These are phyloP conservation scores for Penicillium canescens DNA, from an alignment of 495 filamentous ascomycete genomes.

Conservation along the genomic window DNA sequence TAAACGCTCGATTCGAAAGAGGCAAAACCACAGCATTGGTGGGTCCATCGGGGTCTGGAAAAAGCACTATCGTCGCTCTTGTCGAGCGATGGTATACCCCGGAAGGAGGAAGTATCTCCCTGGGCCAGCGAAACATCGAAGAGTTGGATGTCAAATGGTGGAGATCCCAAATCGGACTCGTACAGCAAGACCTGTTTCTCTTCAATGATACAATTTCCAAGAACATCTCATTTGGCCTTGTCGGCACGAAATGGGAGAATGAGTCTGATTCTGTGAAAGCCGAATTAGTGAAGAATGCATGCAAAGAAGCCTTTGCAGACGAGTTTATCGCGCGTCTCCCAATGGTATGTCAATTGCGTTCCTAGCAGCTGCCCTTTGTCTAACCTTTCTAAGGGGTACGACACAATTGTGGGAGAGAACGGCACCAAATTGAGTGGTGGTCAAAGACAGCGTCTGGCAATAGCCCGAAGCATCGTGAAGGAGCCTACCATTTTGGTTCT, in stretches of 20 bases:
- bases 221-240: slow-evolving; percentile 77
- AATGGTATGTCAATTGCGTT: slow-evolving; percentile 17
- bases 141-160: slow-evolving; percentile 80
- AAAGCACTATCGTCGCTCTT: slow-evolving; percentile 66
- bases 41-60: slow-evolving; percentile 60
- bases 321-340: slow-evolving; percentile 40
- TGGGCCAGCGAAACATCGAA: slow-evolving; percentile 50
- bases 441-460: slow-evolving; percentile 62
- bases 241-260: slow-evolving; percentile 62
- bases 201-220: slow-evolving; percentile 78
- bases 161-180: slow-evolving; percentile 76
- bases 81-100: slow-evolving; percentile 61
- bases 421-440: slow-evolving; percentile 40
- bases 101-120: slow-evolving; percentile 45
- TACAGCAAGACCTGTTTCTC: slow-evolving; percentile 43
- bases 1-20: slow-evolving; percentile 40
- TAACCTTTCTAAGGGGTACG: slow-evolving; percentile 25
- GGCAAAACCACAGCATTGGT: slow-evolving; percentile 59
- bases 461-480: slow-evolving; percentile 79
- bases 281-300: slow-evolving; percentile 51
- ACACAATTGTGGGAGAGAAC: slow-evolving; percentile 36
- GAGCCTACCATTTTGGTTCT: slow-evolving; percentile 78
- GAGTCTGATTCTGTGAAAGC: slow-evolving; percentile 48
- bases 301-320: slow-evolving; percentile 60
- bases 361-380: slow-evolving; percentile 21